Evolutionary conservation across 2,329 filamentous ascomycete species (phyloP), one percentile per base, ranked within the genome.

Genomic region (Diatrype stigma): DNA sequence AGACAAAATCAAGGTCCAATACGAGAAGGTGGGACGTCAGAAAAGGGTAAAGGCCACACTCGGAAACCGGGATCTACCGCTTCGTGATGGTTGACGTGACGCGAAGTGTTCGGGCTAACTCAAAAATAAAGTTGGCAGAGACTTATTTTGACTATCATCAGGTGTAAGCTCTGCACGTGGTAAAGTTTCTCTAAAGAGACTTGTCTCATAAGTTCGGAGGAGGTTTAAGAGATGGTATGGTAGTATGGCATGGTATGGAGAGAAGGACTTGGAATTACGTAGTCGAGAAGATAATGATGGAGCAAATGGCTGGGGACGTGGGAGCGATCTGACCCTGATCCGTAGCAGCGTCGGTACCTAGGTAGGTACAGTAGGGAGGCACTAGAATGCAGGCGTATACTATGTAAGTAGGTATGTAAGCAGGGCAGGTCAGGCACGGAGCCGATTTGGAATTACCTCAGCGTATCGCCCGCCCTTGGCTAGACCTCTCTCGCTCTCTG

Each of bases 11-110:
- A 16, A 42, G 38, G 19, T 14, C 40, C 40, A 44, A 44, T 44
- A 44, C 40, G 40, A 44, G 40, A 28, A 44, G 40, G 40, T 44
- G 40, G 40, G 40, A 44, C 40, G 40, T 44, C 40, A 22, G 21
- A n/a, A 44, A 44, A 44, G 16, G 40, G 40, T 8, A 23, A 44
- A 44, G 40, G n/a, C 40, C 40, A 44, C 40, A n/a, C 22, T 44
- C 21, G 22, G 40, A 28, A 26, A n/a, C 22, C 40, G 22, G 40
- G 40, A 8, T 44, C n/a, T 26, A 44, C 16, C 2, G 40, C 22
- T 23, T 42, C 7, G 21, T 26, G 17, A 2, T 7, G 38, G 38
- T 42, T 34, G 30, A 7, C 30, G 14, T 34, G 34, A 37, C 12
- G 34, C 34, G 34, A 37, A 7, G 34, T 16, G 6, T 37, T 37